These are phyloP conservation scores for Phytophthora pinifolia DNA, from an alignment of 352 stramenopile species.

Conservation along the genomic window DNA sequence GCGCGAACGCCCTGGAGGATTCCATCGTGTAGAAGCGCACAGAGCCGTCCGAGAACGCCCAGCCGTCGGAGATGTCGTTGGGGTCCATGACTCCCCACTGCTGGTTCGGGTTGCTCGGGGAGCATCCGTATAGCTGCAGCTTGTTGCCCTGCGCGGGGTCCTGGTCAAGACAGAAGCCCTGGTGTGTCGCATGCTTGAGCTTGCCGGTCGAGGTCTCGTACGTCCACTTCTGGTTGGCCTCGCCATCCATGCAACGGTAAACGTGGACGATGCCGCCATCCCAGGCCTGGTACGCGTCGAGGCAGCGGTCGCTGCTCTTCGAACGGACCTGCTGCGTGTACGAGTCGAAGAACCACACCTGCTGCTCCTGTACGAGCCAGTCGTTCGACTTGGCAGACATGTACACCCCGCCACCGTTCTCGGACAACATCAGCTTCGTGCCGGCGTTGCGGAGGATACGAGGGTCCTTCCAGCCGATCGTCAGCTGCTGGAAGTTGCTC, in stretches of 20 bases:
- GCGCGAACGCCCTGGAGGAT: constrained; percentile 33
- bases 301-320: constrained; percentile 65
- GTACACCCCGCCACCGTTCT: constrained; percentile 37
- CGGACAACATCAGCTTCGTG: constrained; percentile 35
- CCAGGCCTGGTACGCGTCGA: constrained; percentile 56
- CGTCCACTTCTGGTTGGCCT: constrained; percentile 74
- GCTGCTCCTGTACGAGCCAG: constrained; percentile 54
- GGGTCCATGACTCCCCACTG: constrained; percentile 35
- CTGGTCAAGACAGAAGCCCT: constrained; percentile 61
- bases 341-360: constrained; percentile 68
- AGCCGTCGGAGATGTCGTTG: constrained; percentile 9
- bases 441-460: constrained; percentile 35
- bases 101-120: constrained; percentile 55
- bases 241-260: constrained; percentile 50
- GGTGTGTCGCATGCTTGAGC: constrained; percentile 44
- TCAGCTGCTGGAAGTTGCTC: constrained; percentile 48
- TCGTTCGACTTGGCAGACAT: constrained; percentile 43
- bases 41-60: constrained; percentile 28
- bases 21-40: constrained; percentile 49
- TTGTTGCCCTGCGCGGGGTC: constrained; percentile 48
- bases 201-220: too few species aligned
- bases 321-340: constrained; percentile 54
- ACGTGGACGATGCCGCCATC: constrained; percentile 57
- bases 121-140: constrained; percentile 63
- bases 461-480: constrained; percentile 32